Percentiles rank a stretch among this genome's conserved stretches.
These are phyloP conservation scores for Platanthera guangdongensis DNA, from an alignment of 106 monocot genomes.

Conservation along the genomic window DNA sequence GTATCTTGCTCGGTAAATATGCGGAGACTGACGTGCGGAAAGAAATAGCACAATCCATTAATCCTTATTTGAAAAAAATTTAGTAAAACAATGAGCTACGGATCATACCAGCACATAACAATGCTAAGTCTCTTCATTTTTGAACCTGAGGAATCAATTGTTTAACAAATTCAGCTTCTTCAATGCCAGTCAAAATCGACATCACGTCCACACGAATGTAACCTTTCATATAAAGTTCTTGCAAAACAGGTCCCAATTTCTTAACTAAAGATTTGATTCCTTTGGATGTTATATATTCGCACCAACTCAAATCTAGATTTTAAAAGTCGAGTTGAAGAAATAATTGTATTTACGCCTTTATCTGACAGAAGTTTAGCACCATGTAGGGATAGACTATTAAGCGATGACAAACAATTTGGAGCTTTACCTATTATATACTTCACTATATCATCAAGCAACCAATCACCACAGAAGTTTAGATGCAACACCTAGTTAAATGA, in stretches of 20 bases:
- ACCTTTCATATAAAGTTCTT: conserved; percentile 61
- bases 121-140: conserved; percentile 49
- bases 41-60: background rate
- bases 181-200: conserved; percentile 55
- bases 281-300: conserved; percentile 59
- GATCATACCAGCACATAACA: conserved; percentile 55
- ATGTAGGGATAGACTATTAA: conserved; percentile 51
- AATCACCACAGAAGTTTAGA: conserved; percentile 62
- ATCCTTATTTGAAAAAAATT: background rate
- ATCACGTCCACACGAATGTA: conserved; percentile 56
- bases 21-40: background rate
- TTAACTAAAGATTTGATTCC: conserved; percentile 41
- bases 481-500: conserved; percentile 43
- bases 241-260: conserved; percentile 36
- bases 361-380: conserved; percentile 74
- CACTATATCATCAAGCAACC: conserved; percentile 64
- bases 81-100: conserved; percentile 4
- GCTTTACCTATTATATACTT: conserved; percentile 30
- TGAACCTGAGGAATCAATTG: conserved; percentile 42
- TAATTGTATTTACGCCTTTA: conserved; percentile 49
- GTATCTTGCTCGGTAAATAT: background rate
- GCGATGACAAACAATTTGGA: conserved; percentile 40
- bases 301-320: conserved; percentile 57
- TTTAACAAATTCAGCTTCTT: conserved; percentile 52
- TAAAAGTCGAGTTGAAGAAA: conserved; percentile 38